Conservation (phyloP, 768 basidiomycete genomes). For the Chalciporus sphaerocephalus region DNA sequence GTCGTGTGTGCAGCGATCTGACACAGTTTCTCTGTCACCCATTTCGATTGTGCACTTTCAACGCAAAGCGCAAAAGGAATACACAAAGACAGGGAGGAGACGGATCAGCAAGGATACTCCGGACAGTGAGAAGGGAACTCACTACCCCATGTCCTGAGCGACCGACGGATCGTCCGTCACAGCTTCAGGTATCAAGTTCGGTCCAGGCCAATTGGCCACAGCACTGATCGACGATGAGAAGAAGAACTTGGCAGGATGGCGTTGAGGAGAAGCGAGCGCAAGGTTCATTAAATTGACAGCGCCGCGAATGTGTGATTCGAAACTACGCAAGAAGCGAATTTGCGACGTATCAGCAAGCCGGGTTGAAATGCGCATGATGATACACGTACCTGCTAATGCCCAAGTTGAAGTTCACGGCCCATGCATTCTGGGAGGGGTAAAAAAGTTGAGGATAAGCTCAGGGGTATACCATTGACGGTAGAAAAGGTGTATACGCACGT, state of each 20-base stretch:
- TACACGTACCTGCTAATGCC: slow-evolving; percentile 23
- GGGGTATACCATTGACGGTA: background rate
- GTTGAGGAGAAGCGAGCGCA: slow-evolving; percentile 36
- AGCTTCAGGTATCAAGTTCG: slow-evolving; percentile 18
- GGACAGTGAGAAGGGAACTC: slow-evolving; percentile 15
- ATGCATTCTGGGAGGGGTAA: slow-evolving; percentile 39
- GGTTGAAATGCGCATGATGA: background rate
- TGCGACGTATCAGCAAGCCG: no score
- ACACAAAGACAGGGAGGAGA: background rate
- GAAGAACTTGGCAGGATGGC: slow-evolving; percentile 39
- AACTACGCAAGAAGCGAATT: slow-evolving; percentile 16
- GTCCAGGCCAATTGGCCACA: slow-evolving; percentile 20
- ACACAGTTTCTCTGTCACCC: slow-evolving; percentile 51
- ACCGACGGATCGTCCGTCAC: slow-evolving; percentile 22
- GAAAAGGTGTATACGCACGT: slow-evolving; percentile 26
- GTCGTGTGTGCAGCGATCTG: slow-evolving; percentile 36
- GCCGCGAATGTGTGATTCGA: slow-evolving; percentile 46
- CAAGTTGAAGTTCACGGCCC: slow-evolving; percentile 55
- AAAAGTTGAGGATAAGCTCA: background rate
- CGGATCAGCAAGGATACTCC: background rate
- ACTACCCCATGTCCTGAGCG: slow-evolving; percentile 34
- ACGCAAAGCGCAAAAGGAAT: background rate
- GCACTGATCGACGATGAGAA: slow-evolving; percentile 48
- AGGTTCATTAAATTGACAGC: slow-evolving; percentile 49
- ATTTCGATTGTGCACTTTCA: slow-evolving; percentile 37